A percentile compares a stretch with the other conserved stretches of the same genome.
phyloP scores from a whole-genome alignment of 164 flowering plant species.

The Macadamia tetraphylla region DNA sequence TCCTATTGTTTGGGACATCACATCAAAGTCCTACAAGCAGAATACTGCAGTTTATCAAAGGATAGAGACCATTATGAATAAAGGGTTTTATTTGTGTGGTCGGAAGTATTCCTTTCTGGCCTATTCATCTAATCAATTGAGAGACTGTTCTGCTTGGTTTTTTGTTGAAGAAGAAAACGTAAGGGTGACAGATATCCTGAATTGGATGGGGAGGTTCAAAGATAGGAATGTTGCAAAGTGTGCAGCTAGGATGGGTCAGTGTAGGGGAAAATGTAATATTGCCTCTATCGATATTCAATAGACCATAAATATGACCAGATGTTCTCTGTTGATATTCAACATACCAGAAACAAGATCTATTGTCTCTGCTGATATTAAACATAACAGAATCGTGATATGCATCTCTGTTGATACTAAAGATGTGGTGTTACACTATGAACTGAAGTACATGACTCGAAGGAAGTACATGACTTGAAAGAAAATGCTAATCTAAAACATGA shows the following conservation, averaged over 20 bases:
- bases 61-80: constrained; percentile 41
- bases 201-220: constrained; percentile 85
- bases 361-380: no score
- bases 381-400: no score
- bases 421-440: constrained; percentile 32
- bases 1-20: constrained; percentile 57
- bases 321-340: no score
- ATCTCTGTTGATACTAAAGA: no score
- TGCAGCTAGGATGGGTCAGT: constrained; percentile 96
- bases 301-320: no score
- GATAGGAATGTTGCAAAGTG: constrained; percentile 70
- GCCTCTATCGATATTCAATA: no score
- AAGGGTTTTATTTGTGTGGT: constrained; percentile 79
- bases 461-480: no score
- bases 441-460: no score
- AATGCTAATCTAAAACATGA: no score
- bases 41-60: constrained; percentile 59
- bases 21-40: constrained; percentile 39
- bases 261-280: no score
- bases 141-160: constrained; percentile 96
- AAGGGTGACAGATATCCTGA: constrained; percentile 27
- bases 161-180: constrained; percentile 55
- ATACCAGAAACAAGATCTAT: no score
- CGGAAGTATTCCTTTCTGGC: constrained; percentile 81
- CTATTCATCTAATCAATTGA: constrained; percentile 81